Conservation (phyloP, 2,329 filamentous ascomycete genomes). For the Aureobasidium namibiae region DNA sequence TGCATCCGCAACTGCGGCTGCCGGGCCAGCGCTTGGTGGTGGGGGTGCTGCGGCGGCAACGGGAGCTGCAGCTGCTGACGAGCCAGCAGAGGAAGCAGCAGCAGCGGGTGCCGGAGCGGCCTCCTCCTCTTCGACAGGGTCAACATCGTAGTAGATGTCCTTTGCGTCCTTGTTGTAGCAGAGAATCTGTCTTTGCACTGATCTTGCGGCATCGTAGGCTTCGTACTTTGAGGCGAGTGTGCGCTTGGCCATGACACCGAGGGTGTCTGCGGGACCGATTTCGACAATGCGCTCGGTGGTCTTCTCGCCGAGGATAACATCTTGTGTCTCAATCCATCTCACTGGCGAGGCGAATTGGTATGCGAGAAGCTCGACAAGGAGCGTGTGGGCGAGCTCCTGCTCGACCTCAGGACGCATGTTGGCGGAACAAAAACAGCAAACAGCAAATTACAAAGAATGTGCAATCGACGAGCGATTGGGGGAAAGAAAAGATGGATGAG, state of each 20-base stretch:
- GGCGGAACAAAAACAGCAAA: constrained; percentile 19
- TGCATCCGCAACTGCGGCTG: constrained; percentile 74
- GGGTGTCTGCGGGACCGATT: constrained; percentile 90
- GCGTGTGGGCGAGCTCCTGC: constrained; percentile 96
- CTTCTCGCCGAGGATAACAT: constrained; percentile 97
- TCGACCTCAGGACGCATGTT: constrained; percentile 96
- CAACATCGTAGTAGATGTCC: constrained; percentile 98
- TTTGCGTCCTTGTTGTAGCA: constrained; percentile 99
- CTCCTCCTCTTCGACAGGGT: constrained; percentile 85
- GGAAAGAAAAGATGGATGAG: constrained; percentile 1
- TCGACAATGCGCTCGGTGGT: constrained; percentile 95
- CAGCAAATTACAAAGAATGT: constrained; percentile 9
- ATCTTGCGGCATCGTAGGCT: constrained; percentile 94
- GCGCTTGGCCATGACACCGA: constrained; percentile 94
- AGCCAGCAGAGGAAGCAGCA: constrained; percentile 35
- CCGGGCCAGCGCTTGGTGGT: constrained; percentile 69
- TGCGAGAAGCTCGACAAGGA: constrained; percentile 96
- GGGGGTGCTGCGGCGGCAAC: constrained; percentile 49
- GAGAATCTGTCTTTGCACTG: constrained; percentile 91
- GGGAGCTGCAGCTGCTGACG: constrained; percentile 47
- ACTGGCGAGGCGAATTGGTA: constrained; percentile 99
- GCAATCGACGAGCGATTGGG: constrained; percentile 2
- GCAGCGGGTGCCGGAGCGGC: constrained; percentile 42
- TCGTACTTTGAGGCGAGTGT: constrained; percentile 96
- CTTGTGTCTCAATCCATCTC: constrained; percentile 99